Evolutionary conservation across 2,329 filamentous ascomycete genomes (phyloP), one percentile per base, ranked within the genome.

Genomic region (Purpureocillium takamizusanense): DNA sequence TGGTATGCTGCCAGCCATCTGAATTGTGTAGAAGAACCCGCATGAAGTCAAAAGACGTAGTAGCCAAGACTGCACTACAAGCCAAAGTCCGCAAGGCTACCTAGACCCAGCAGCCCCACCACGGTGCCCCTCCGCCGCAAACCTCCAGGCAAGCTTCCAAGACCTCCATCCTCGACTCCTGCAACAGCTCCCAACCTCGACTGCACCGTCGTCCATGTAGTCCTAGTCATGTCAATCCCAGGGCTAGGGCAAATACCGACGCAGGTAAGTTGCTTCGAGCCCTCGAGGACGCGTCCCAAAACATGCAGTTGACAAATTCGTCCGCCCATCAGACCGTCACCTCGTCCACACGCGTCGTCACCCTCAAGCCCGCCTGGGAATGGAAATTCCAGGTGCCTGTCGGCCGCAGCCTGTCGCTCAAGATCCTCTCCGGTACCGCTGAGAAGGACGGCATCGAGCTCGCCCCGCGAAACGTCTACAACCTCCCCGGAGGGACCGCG

Each of bases 371-470:
- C 39, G 76, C 75, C 47, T 81, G 76, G 52, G 85, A 90, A 70
- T 90, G 83, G 79, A 77, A 85, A 36, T 90, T 90, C 62, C 74
- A 86, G 53, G 79, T 86, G 33, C 72, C 80, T 10, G 59, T 67
- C 44, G 62, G 56, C 45, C 60, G 62, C 41, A 51, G 58, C 23
- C 42, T 72, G 36, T 59, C 60, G 30, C 54, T 74, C 35, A 70
- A 88, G 66, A 70, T 97, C 18, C 64, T 86, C 40, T 78, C 74
- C 27, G 92, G 92, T 44, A 87, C 82, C 2, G 92, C 90, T 35
- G 92, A 98, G 61, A 79, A 94, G 54, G 95, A 97, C 57, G 92
- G 92, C 56, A 89, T 90, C 39, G 92, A 98, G 65, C 82, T 98
- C 32, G 88, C 88, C 10, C 73, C 77, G 9, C 83, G 83, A 40